These are phyloP conservation scores for Arthrobotrys pseudoclavata DNA, from an alignment of 2,329 filamentous ascomycete species.

Conservation along the genomic window DNA sequence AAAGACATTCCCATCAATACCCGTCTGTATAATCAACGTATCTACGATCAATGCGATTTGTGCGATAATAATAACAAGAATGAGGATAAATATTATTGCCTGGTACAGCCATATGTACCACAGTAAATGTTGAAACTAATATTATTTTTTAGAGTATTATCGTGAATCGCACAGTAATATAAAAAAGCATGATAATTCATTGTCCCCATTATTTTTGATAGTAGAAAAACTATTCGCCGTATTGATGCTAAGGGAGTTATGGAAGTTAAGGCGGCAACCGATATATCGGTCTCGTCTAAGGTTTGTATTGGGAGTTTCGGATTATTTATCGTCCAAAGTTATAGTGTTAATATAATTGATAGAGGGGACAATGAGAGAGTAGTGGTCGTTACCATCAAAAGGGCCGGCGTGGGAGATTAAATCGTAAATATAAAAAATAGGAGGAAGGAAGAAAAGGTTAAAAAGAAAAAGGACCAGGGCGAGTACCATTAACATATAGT, in stretches of 20 bases:
- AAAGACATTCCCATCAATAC: slow-evolving; percentile 77
- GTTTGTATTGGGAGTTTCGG: slow-evolving; percentile 59
- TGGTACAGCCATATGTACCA: slow-evolving; percentile 88
- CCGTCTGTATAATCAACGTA: slow-evolving; percentile 81
- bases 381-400: slow-evolving; percentile 64
- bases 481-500: slow-evolving; percentile 39
- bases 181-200: slow-evolving; percentile 61
- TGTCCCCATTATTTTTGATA: slow-evolving; percentile 62
- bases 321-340: slow-evolving; percentile 61
- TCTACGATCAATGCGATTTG: slow-evolving; percentile 82
- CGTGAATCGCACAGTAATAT: slow-evolving; percentile 27
- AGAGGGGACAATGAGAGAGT: slow-evolving; percentile 67
- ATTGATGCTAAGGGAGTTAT: slow-evolving; percentile 54
- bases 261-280: slow-evolving; percentile 48
- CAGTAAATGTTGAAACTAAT: slow-evolving; percentile 84
- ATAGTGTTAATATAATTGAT: slow-evolving; percentile 64
- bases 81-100: slow-evolving; percentile 82
- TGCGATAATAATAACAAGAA: slow-evolving; percentile 81
- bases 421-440: slow-evolving; percentile 50
- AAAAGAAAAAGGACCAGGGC: slow-evolving; percentile 81
- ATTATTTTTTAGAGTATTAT: slow-evolving; percentile 79
- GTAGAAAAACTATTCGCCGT: slow-evolving; percentile 38
- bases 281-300: slow-evolving; percentile 49
- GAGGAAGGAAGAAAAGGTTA: slow-evolving; percentile 80
- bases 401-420: slow-evolving; percentile 65